These are phyloP conservation scores for Penicillium sp. DNA, from an alignment of 2,329 filamentous ascomycete genomes.

Conservation along the genomic window DNA sequence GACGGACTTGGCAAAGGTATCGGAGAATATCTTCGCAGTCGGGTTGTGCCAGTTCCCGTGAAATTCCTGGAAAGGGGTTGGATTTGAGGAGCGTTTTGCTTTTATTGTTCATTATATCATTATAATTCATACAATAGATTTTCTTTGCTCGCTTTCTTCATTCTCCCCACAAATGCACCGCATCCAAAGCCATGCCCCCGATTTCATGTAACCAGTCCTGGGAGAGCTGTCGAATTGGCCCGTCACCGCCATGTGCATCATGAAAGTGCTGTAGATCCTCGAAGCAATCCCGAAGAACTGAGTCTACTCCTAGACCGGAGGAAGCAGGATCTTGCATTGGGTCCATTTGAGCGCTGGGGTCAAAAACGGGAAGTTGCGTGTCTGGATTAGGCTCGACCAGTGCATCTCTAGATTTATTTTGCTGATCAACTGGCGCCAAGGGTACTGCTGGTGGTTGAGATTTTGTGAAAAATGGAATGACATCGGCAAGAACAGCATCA, in stretches of 20 bases:
- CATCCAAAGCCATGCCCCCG: conserved; percentile 17
- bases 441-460: background rate
- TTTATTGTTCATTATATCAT: too few relatives aligned
- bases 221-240: conserved; percentile 35
- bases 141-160: too few relatives aligned
- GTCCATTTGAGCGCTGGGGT: conserved; percentile 1
- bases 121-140: background rate
- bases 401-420: background rate
- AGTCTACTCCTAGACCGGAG: conserved; percentile 40
- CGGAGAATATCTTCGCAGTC: conserved; percentile 13
- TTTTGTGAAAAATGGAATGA: conserved; percentile 36
- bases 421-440: background rate
- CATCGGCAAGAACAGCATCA: conserved; percentile 48
- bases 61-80: conserved; percentile 11
- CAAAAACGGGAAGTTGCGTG: background rate
- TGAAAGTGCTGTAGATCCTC: conserved; percentile 33
- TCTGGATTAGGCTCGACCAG: background rate
- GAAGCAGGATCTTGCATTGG: conserved; percentile 12
- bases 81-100: background rate
- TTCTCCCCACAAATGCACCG: background rate
- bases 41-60: conserved; percentile 7
- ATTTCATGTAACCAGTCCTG: conserved; percentile 39
- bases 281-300: conserved; percentile 46
- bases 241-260: conserved; percentile 29
- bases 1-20: conserved; percentile 17